phyloP scores from a whole-genome alignment of 805 yeast species.

The Candida xyloterini region DNA sequence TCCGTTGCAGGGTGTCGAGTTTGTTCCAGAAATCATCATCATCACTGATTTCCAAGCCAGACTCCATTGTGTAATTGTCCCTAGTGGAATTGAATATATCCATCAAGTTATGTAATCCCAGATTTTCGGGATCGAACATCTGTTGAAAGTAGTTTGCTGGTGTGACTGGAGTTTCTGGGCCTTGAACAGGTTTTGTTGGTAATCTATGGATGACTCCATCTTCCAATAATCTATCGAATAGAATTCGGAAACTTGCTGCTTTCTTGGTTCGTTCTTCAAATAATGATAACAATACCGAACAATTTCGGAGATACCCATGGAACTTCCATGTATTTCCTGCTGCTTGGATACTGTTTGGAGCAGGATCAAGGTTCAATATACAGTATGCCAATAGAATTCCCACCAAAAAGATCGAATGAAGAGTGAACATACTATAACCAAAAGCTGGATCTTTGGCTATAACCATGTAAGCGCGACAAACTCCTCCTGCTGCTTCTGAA shows the following conservation, averaged over 20 bases:
- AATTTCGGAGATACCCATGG: constrained; percentile 17
- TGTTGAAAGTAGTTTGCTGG: constrained; percentile 3
- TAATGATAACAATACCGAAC: constrained; percentile 16
- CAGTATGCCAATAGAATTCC: constrained; percentile 19
- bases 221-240: constrained; percentile 17
- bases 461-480: constrained; percentile 13
- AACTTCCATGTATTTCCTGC: constrained; percentile 8
- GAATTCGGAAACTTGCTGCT: constrained; percentile 20
- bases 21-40: constrained; percentile 18
- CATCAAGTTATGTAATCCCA: constrained; percentile 11
- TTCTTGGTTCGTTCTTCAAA: constrained; percentile 20
- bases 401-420: constrained; percentile 17
- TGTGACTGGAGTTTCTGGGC: background rate
- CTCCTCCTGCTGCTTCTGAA: constrained; percentile 21
- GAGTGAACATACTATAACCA: constrained; percentile 19
- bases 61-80: background rate
- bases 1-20: constrained; percentile 1
- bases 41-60: constrained; percentile 8
- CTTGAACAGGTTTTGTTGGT: background rate
- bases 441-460: constrained; percentile 13
- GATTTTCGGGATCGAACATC: constrained; percentile 1
- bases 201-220: constrained; percentile 7
- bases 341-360: background rate
- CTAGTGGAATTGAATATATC: constrained; percentile 9
- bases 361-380: constrained; percentile 12